Conservation (phyloP, 208 protist genomes). For the Lotmaria passim region DNA sequence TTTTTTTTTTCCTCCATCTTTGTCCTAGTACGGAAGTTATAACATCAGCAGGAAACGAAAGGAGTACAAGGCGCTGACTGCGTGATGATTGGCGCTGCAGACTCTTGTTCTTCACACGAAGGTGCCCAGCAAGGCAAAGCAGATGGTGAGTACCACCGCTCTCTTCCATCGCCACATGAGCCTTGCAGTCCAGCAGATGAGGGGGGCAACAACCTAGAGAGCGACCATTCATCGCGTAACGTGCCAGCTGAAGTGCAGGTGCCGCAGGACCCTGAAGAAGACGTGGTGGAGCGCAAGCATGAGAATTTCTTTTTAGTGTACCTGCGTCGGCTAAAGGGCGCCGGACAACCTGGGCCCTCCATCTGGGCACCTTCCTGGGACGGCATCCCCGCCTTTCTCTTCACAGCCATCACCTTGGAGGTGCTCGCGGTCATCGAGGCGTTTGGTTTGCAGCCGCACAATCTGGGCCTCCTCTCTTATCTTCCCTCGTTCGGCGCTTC, state of each 20-base stretch:
- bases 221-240: neutral
- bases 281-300: conserved; percentile 30
- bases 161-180: neutral
- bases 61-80: too few relatives aligned
- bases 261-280: neutral
- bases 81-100: neutral
- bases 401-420: conserved; percentile 58
- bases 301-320: conserved; percentile 35
- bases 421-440: conserved; percentile 55
- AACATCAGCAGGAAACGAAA: too few relatives aligned
- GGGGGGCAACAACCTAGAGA: conserved; percentile 11
- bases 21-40: too few relatives aligned
- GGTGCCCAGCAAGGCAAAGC: neutral
- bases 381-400: conserved; percentile 49
- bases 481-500: conserved; percentile 72
- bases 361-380: conserved; percentile 46
- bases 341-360: conserved; percentile 39
- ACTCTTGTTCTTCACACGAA: conserved; percentile 6
- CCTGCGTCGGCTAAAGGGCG: conserved; percentile 49
- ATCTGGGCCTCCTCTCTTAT: conserved; percentile 50
- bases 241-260: neutral
- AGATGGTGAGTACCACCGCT: neutral
- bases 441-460: conserved; percentile 52
- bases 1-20: conserved; percentile 4
- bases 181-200: neutral